Percentiles rank a stretch among this genome's conserved stretches.
Conservation (phyloP, 352 stramenopile genomes). For the Phytophthora uliginosa region DNA sequence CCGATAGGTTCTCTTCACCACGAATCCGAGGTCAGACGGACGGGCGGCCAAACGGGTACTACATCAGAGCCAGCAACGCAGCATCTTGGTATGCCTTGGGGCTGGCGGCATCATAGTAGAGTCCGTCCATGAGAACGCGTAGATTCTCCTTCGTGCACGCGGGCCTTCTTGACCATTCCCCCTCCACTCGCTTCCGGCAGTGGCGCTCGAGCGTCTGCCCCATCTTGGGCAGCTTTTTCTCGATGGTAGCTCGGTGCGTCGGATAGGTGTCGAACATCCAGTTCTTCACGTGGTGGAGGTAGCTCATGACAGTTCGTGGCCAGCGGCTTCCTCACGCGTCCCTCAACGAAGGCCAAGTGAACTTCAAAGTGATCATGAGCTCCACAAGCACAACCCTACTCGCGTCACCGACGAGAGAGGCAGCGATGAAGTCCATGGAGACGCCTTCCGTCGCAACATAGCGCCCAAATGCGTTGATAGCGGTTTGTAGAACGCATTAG, state of each 20-base stretch:
- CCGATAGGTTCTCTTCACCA: too few species aligned
- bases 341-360: constrained; percentile 12
- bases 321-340: neutral
- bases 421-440: too few species aligned
- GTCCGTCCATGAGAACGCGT: constrained; percentile 14
- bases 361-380: neutral
- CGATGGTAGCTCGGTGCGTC: constrained; percentile 3
- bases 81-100: constrained; percentile 33
- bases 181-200: constrained; percentile 18
- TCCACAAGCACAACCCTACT: constrained; percentile 8
- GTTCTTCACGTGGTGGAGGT: constrained; percentile 29
- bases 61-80: neutral
- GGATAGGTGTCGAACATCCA: constrained; percentile 26
- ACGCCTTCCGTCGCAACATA: too few species aligned
- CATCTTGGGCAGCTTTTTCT: constrained; percentile 23
- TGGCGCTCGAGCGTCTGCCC: constrained; percentile 17
- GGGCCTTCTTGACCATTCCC: neutral
- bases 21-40: too few species aligned
- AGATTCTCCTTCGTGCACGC: constrained; percentile 11
- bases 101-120: constrained; percentile 4
- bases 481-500: too few species aligned
- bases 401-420: too few species aligned
- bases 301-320: constrained; percentile 26
- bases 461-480: too few species aligned
- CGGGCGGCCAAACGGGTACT: too few species aligned